Evolutionary conservation across 371 early-diverging fungal species (phyloP).

Genomic region (Blakeslea trispora): DNA sequence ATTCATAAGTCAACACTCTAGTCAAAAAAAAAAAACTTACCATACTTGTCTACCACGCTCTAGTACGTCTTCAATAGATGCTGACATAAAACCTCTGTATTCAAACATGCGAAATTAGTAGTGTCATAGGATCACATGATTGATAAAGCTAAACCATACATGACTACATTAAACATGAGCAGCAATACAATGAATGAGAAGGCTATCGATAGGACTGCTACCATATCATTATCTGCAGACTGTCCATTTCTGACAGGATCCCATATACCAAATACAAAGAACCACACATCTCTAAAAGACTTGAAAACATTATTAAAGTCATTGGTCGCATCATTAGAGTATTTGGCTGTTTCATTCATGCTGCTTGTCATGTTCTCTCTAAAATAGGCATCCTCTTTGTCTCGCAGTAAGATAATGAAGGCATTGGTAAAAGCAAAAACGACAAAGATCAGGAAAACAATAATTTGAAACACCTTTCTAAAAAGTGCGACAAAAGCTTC

Average conservation of each 20-base stretch:
- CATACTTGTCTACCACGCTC: constrained; percentile 14
- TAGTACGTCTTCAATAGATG: constrained; percentile 13
- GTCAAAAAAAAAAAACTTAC: constrained; percentile 5
- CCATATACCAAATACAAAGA: constrained; percentile 20
- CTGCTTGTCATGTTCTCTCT: too few species aligned
- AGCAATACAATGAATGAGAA: constrained; percentile 17
- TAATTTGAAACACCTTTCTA: constrained; percentile 4
- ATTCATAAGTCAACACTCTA: too few species aligned
- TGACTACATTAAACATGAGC: constrained; percentile 21
- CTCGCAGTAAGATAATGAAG: constrained; percentile 5
- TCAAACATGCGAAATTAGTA: background rate
- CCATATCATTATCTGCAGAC: constrained; percentile 15
- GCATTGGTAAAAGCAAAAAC: constrained; percentile 18
- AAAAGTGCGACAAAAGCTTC: constrained; percentile 15
- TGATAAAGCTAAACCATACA: too few species aligned
- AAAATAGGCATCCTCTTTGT: constrained; percentile 8
- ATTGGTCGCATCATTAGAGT: constrained; percentile 7
- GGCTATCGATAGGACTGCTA: constrained; percentile 2
- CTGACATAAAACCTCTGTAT: constrained; percentile 23
- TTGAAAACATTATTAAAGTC: constrained; percentile 8
- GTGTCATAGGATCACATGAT: too few species aligned
- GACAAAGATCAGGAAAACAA: constrained; percentile 14
- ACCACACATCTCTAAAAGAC: constrained; percentile 12
- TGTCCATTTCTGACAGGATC: constrained; percentile 16
- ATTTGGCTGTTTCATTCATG: too few species aligned